Base-by-base conservation (phyloP, 2,329 filamentous ascomycete genomes). In the Aspergillaceae sp. region DNA sequence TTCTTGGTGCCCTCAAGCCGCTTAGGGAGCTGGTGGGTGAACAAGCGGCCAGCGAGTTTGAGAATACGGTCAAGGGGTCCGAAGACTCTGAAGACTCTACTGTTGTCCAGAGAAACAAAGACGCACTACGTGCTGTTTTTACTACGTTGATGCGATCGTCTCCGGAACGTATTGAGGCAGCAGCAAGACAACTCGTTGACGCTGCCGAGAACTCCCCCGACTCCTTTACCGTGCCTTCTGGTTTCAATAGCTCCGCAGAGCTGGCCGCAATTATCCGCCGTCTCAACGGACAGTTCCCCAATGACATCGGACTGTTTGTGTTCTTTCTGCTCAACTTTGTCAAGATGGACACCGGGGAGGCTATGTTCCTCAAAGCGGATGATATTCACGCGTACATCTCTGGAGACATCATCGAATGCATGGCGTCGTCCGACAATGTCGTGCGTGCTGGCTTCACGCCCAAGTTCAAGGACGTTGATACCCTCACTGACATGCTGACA, bases 361-460 rank as follows among this genome's bases (percentile, higher is more conserved):
- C 91, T 6, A 86, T 98, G 74, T 98, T 97, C 71, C 77, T 98
- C 33, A 87, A 88, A 59, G 92, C 92, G 5, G 91, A 98, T 61
- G 92, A 97, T 61, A 97, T 97, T 58, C 92, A 98, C 66, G 92
- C 92, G 42, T 98, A 98, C 47, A 70, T 73, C 40, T 72, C 69
- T 4, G 70, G 70, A 32, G 91, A 98, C 62, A 95, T 98, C 56
- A 89, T 98, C 64, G 92, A 98, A 70, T 98, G 92, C 74, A 98
- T 98, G 92, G 92, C 92, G 0, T 85, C 88, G 6, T 94, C 87
- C n/a, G 92, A 98, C 76, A 98, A 98, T 56, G 92, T 98, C 33
- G 90, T 98, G 43, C 88, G 92, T 46, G 92, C 92, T 0, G 92
- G 92, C 38, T 92, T 98, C 69, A 98, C 92, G 0, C 92, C 92